phyloP scores from a whole-genome alignment of 208 protist species.

The Endotrypanum monterogeii region DNA sequence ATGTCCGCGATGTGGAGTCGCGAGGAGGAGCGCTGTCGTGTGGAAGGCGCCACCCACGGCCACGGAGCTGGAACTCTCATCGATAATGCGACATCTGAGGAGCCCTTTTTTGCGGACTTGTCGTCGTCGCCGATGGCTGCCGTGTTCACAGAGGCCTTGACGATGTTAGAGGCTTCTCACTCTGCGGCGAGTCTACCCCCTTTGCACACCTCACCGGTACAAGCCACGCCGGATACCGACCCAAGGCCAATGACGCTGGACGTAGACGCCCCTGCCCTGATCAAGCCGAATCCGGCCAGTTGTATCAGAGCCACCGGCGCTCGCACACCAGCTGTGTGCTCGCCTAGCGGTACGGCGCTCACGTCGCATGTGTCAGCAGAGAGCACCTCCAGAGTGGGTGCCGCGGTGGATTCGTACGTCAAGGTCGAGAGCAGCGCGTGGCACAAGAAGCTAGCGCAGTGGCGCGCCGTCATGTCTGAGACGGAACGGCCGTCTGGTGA shows the following conservation, averaged over 20 bases:
- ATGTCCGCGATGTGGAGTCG: slow-evolving; percentile 31
- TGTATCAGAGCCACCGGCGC: background rate
- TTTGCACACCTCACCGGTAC: background rate
- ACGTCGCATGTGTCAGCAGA: background rate
- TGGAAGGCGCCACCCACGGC: background rate
- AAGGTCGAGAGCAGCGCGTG: slow-evolving; percentile 6
- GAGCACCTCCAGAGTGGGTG: background rate
- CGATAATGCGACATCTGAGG: background rate
- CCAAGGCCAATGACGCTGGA: no score
- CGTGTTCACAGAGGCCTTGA: background rate
- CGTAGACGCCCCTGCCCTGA: background rate
- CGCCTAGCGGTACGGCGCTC: background rate
- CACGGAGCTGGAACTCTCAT: no score
- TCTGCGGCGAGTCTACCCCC: no score
- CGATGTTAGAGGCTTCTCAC: background rate
- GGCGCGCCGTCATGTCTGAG: slow-evolving; percentile 26
- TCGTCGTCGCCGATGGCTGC: background rate
- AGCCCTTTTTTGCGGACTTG: slow-evolving; percentile 7
- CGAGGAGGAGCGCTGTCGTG: slow-evolving; percentile 13
- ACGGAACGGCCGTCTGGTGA: slow-evolving; percentile 28
- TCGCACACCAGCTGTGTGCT: background rate
- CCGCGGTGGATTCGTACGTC: background rate
- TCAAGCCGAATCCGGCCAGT: background rate
- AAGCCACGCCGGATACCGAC: background rate
- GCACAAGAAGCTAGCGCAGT: slow-evolving; percentile 20